A percentile compares a stretch with the other conserved stretches of the same genome.
These are phyloP conservation scores for Nitzschia inconspicua DNA, from an alignment of 108 stramenopile genomes.

Conservation along the genomic window DNA sequence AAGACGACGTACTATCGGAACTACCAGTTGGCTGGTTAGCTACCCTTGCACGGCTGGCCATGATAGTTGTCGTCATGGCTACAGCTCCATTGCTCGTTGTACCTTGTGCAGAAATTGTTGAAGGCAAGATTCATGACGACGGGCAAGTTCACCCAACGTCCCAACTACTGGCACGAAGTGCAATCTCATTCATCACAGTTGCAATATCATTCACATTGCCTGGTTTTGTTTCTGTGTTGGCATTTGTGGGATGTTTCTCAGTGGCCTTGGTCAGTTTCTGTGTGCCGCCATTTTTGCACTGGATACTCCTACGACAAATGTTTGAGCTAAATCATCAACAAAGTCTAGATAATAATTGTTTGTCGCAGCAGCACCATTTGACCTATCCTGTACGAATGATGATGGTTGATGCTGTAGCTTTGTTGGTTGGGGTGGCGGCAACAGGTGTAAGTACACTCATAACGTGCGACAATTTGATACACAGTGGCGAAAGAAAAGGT, in stretches of 20 bases:
- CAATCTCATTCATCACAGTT: conserved; percentile 44
- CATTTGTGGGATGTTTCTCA: conserved; percentile 74
- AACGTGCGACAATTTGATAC: too few relatives aligned
- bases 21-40: conserved; percentile 55
- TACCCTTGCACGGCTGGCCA: conserved; percentile 41
- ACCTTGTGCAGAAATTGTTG: conserved; percentile 73
- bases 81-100: conserved; percentile 71
- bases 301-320: conserved; percentile 15
- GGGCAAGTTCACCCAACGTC: background rate
- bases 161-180: conserved; percentile 37
- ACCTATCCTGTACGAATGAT: too few relatives aligned
- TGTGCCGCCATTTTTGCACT: conserved; percentile 60
- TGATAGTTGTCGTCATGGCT: conserved; percentile 62
- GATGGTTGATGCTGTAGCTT: too few relatives aligned
- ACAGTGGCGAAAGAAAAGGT: too few relatives aligned
- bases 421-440: too few relatives aligned
- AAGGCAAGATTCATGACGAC: conserved; percentile 51
- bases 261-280: conserved; percentile 70
- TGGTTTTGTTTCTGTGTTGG: conserved; percentile 65
- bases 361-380: too few relatives aligned
- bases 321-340: too few relatives aligned
- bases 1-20: conserved; percentile 69
- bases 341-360: too few relatives aligned
- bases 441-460: too few relatives aligned
- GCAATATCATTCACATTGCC: conserved; percentile 46